Evolutionary conservation across 768 basidiomycete genomes (phyloP), one percentile per base, ranked within the genome.

Genomic region (Lactifluus pinguis): DNA sequence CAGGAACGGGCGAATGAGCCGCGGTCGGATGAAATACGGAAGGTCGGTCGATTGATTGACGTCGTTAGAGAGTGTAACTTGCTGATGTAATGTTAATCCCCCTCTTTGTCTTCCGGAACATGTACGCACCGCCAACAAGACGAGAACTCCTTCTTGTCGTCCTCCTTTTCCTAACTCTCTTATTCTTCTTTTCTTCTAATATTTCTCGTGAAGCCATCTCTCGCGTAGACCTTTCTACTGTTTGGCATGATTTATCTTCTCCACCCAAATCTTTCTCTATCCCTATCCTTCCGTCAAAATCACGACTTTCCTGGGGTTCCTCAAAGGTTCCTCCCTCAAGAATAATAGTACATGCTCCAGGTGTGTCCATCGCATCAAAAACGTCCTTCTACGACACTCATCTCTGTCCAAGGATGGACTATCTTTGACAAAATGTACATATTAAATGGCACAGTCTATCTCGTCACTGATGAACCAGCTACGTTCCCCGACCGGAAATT

Each of bases 341-440:
- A 53, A 76, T 94, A 3, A 72, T 92, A 3, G 79, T 84, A 6
- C 92, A 95, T 73, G 85, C 79, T 7, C 86, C 88, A 70, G 90
- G 90, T 87, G 61, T 17, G 42, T 52, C 6, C 32, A 8, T 7
- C 14, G 3, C 17, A 2, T n/a, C 10, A 10, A 29, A 54, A 19
- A 25, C 25, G 25, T 25, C 25, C 1, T 17, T 5, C 3, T 6
- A 38, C 2, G 4, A n/a, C 7, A 14, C 41, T 58, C 19, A 63
- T 19, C 14, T 9, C 8, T n/a, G n/a, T 5, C 38, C 30, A 68
- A 93, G 92, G 93, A 36, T 97, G 92, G 93, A 91, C 92, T 1
- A 84, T 94, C 54, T 85, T 93, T 62, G 90, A 94, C 73, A 82
- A 80, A 58, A 77, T 95, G 10, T 95, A 90, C 69, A 72, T 92